Evolutionary conservation across 352 stramenopile genomes (phyloP), one percentile per base, ranked within the genome.

Genomic region (Phytophthora europaea): DNA sequence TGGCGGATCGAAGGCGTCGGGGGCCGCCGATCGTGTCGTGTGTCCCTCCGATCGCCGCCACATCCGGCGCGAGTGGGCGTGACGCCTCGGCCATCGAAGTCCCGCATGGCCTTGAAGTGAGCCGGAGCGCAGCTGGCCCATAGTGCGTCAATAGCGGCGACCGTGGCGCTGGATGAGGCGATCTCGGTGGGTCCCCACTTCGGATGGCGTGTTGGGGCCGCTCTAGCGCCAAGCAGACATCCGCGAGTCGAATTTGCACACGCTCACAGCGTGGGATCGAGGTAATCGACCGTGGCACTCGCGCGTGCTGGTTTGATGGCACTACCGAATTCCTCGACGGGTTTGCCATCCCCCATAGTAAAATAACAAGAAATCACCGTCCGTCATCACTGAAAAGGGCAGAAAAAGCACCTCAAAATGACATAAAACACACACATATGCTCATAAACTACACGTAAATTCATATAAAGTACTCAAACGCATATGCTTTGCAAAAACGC

Each of bases 41-140:
- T 70, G 59, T 70, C 59, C 60, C 71, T 73, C 50, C 23, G 60
- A 70, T 71, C 38, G 45, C n/a, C n/a, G n/a, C n/a, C n/a, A n/a
- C n/a, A n/a, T n/a, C 48, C 34, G 34, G 8, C 34, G 13, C 13
- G n/a, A 38, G 8, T 9, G 7, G 33, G 43, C 13, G 43, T 50
- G 43, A 50, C 43, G 48, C 9, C 48, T 23, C 47, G n/a, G 20
- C n/a, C 20, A 20, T 54, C 47, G 18, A 54, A 54, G 47, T 38
- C 47, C 9, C 9, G n/a, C 43, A 20, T 20, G 13, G 18, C 13
- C 45, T 33, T 28, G 34, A 31, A 22, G 53, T 60, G 53, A 38
- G 34, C 34, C 34, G 34, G 34, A 38, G 34, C 8, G 34, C 34
- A 38, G 34, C 34, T 38, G 34, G 34, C 34, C 7, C 8, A 38